These are phyloP conservation scores for Picochlorum sp. DNA, from an alignment of 139 green algal genomes.

Conservation along the genomic window DNA sequence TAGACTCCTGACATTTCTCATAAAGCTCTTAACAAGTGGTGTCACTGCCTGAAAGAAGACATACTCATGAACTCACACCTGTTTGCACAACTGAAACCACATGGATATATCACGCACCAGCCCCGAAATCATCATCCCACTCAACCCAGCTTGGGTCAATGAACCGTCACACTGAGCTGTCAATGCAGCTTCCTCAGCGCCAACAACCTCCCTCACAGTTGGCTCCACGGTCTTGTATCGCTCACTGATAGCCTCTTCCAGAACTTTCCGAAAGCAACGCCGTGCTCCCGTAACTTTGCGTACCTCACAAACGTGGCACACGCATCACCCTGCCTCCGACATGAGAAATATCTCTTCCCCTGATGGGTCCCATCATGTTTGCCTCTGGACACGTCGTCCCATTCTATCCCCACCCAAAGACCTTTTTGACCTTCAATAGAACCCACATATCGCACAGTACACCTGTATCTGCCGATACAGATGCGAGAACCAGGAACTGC, in stretches of 20 bases:
- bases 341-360: constrained; percentile 62
- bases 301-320: constrained; percentile 58
- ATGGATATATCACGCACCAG: constrained; percentile 28
- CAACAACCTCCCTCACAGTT: constrained; percentile 33
- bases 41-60: background rate
- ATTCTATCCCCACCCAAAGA: constrained; percentile 76
- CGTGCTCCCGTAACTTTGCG: constrained; percentile 33
- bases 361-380: constrained; percentile 68
- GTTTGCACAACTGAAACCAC: background rate
- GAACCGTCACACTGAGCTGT: background rate
- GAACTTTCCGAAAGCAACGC: constrained; percentile 23
- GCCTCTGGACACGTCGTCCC: constrained; percentile 62
- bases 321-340: constrained; percentile 1
- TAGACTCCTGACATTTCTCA: constrained; percentile 18
- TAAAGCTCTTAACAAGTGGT: background rate
- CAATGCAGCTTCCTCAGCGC: constrained; percentile 43
- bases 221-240: constrained; percentile 39
- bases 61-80: background rate
- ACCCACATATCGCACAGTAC: constrained; percentile 67
- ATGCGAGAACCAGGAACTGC: constrained; percentile 1
- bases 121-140: constrained; percentile 14
- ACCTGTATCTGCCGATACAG: constrained; percentile 14
- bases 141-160: constrained; percentile 4
- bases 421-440: constrained; percentile 47
- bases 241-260: constrained; percentile 39